Percentiles rank a stretch among this genome's conserved stretches.
These are phyloP conservation scores for Fistulifera solaris DNA, from an alignment of 108 stramenopile species.

Conservation along the genomic window DNA sequence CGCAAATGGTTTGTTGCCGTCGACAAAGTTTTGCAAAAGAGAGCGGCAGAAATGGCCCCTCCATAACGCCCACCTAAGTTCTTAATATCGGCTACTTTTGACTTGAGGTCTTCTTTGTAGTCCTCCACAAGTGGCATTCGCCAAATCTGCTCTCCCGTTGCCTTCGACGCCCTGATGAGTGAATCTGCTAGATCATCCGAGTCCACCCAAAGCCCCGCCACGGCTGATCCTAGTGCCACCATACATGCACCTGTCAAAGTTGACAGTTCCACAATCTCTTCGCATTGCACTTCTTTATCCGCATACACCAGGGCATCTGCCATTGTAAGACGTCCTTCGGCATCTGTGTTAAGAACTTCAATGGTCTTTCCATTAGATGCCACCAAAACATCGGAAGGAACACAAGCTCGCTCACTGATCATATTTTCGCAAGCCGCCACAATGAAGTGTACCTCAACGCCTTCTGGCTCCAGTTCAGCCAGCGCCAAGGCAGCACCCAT, in stretches of 20 bases:
- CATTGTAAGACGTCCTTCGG: slow-evolving; percentile 94
- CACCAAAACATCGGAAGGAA: slow-evolving; percentile 89
- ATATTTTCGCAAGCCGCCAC: slow-evolving; percentile 95
- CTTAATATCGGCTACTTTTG: slow-evolving; percentile 80
- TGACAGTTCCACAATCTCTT: slow-evolving; percentile 89
- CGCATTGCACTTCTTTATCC: slow-evolving; percentile 85
- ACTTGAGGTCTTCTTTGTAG: slow-evolving; percentile 74
- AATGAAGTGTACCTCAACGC: slow-evolving; percentile 86
- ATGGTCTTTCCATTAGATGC: slow-evolving; percentile 97
- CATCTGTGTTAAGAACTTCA: slow-evolving; percentile 96
- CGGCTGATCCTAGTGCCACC: slow-evolving; percentile 46
- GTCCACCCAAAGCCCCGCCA: slow-evolving; percentile 79
- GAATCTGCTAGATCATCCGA: slow-evolving; percentile 82
- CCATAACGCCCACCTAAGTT: slow-evolving; percentile 73
- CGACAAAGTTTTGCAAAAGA: slow-evolving; percentile 88
- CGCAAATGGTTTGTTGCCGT: slow-evolving; percentile 79
- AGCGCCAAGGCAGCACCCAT: slow-evolving; percentile 51
- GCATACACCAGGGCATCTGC: slow-evolving; percentile 97
- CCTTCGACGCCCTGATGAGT: slow-evolving; percentile 62
- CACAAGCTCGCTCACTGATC: slow-evolving; percentile 85
- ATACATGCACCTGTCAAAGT: slow-evolving; percentile 92
- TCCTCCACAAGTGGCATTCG: slow-evolving; percentile 76
- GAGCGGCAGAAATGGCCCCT: slow-evolving; percentile 85
- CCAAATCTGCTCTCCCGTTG: slow-evolving; percentile 91
- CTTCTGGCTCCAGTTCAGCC: slow-evolving; percentile 52